These are phyloP conservation scores for Chalara sp. DNA, from an alignment of 2,329 filamentous ascomycete species.

Conservation along the genomic window DNA sequence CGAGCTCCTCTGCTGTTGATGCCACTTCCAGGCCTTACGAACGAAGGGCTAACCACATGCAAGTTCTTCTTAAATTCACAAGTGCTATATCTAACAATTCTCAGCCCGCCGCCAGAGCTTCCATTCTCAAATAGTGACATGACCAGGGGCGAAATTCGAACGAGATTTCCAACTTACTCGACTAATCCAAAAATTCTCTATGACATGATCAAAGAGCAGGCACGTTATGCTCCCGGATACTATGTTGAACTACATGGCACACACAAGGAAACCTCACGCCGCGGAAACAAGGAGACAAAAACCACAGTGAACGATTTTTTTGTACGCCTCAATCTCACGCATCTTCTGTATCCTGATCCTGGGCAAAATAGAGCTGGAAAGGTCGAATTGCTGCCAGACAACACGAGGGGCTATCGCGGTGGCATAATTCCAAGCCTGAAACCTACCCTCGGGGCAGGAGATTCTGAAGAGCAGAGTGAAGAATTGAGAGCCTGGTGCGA, in stretches of 20 bases:
- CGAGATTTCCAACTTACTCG: constrained; percentile 22
- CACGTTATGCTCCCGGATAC: constrained; percentile 20
- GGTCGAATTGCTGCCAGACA: constrained; percentile 47
- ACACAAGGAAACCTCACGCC: constrained; percentile 22
- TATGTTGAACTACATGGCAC: constrained; percentile 25
- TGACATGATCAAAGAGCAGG: constrained; percentile 21
- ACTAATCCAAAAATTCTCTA: constrained; percentile 16
- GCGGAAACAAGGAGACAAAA: constrained; percentile 36
- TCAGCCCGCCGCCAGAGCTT: constrained; percentile 15
- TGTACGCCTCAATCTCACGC: constrained; percentile 50
- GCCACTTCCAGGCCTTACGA: neutral
- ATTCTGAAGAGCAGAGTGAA: constrained; percentile 8
- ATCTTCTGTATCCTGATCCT: constrained; percentile 34
- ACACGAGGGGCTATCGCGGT: constrained; percentile 58
- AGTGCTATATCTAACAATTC: neutral
- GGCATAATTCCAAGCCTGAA: constrained; percentile 48
- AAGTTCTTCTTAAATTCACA: neutral
- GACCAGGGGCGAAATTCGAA: constrained; percentile 17
- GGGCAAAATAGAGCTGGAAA: constrained; percentile 27
- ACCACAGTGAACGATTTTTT: constrained; percentile 52
- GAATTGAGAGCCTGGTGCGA: constrained; percentile 50
- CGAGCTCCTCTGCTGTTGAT: neutral
- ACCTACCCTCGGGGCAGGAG: constrained; percentile 31
- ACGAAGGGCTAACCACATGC: too few relatives aligned
- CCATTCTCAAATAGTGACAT: constrained; percentile 20